phyloP scores from a whole-genome alignment of 2,329 filamentous ascomycete genomes.

The Scolecobasidium constrictum region DNA sequence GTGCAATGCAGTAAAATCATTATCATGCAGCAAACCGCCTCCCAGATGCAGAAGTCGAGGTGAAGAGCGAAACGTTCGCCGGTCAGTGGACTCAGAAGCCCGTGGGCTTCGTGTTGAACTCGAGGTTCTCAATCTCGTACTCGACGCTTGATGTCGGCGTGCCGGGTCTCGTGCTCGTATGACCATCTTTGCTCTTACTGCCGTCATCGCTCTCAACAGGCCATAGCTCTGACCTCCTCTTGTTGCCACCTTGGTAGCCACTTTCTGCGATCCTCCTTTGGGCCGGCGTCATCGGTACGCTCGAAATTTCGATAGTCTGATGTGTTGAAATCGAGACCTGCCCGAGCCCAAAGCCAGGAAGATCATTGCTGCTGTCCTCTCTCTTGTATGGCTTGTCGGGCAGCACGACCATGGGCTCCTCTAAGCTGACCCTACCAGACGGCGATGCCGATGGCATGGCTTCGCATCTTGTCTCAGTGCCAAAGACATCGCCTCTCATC shows the following conservation, averaged over 20 bases:
- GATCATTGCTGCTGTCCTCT: background rate
- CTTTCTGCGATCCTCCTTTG: background rate
- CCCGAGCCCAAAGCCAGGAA: too few relatives aligned
- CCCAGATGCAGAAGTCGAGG: too few relatives aligned
- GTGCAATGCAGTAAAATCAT: constrained; percentile 11
- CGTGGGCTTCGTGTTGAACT: constrained; percentile 3
- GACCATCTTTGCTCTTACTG: background rate
- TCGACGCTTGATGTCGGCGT: background rate
- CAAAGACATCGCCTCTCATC: constrained; percentile 24
- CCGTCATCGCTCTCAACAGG: background rate
- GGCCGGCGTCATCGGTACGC: constrained; percentile 10
- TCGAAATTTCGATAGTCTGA: constrained; percentile 27
- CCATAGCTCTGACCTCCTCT: background rate
- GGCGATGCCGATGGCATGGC: constrained; percentile 16
- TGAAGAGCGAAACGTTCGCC: too few relatives aligned
- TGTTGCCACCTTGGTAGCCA: background rate
- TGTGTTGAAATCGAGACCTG: constrained; percentile 25
- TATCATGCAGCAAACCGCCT: too few relatives aligned
- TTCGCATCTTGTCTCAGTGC: constrained; percentile 35
- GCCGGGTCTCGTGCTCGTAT: background rate
- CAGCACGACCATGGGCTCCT: background rate
- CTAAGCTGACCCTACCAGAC: background rate
- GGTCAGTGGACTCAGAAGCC: constrained; percentile 13
- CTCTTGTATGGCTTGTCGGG: background rate
- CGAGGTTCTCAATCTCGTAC: constrained; percentile 2